These are phyloP conservation scores for Chlorella vulgaris DNA, from an alignment of 139 green algal species.

Conservation along the genomic window DNA sequence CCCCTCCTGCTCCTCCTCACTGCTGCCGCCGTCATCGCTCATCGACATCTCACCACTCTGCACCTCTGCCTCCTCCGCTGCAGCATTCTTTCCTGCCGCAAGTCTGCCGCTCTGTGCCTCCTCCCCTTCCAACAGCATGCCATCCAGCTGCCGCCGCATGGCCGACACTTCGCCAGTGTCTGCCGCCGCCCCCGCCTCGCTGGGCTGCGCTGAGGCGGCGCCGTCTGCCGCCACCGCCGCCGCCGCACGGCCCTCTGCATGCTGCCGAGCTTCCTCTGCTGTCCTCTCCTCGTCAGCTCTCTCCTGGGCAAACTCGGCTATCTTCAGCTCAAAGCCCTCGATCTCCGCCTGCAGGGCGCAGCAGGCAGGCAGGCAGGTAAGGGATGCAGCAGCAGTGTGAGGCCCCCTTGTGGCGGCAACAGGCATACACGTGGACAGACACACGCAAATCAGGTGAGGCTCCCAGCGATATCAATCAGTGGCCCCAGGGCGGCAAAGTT, in stretches of 20 bases:
- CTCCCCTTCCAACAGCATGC: conserved; percentile 3
- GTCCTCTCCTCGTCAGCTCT: conserved; percentile 38
- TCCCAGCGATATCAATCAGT: too few species aligned
- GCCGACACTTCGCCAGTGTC: background rate
- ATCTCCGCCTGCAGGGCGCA: conserved; percentile 22
- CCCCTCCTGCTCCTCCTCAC: background rate
- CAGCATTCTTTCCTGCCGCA: background rate
- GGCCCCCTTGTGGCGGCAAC: too few species aligned
- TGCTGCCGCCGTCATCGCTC: background rate
- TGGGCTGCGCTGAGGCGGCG: background rate
- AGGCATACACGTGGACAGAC: too few species aligned
- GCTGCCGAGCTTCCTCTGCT: conserved; percentile 11
- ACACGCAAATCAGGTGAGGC: too few species aligned
- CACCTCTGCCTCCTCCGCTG: too few species aligned
- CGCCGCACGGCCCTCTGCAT: conserved; percentile 9
- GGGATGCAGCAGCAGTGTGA: too few species aligned
- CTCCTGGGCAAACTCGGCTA: conserved; percentile 32
- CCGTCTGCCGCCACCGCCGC: background rate
- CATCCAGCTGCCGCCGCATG: conserved; percentile 17
- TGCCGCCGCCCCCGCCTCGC: background rate
- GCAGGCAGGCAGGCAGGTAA: background rate
- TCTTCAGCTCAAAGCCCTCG: conserved; percentile 47
- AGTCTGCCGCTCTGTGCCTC: background rate
- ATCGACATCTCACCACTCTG: background rate
- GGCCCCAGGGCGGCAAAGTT: too few species aligned